A percentile compares a stretch with the other conserved stretches of the same genome.
Evolutionary conservation across 140 eudicot genomes (phyloP).

Genomic region (Anethum foeniculum): DNA sequence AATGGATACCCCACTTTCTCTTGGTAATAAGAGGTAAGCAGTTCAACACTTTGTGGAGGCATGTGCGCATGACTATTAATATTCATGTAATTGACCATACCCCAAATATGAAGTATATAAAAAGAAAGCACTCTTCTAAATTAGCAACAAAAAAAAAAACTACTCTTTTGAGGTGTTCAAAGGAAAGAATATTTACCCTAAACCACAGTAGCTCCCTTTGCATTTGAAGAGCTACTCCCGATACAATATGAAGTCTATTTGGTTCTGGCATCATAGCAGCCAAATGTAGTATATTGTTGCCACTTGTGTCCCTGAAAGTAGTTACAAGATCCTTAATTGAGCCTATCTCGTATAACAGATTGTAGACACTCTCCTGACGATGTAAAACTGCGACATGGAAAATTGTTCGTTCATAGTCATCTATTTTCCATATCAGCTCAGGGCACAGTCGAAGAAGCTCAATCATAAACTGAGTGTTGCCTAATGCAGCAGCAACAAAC

Average conservation of each 20-base stretch:
- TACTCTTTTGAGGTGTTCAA: neutral
- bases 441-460: conserved; percentile 11
- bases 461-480: conserved; percentile 2
- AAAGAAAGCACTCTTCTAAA: neutral
- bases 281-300: conserved; percentile 13
- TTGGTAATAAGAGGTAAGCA: neutral
- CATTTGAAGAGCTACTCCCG: conserved; percentile 21
- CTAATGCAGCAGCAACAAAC: conserved; percentile 16
- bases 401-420: conserved; percentile 13
- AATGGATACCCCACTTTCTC: neutral
- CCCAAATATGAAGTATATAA: too few species aligned
- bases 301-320: neutral
- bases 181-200: conserved; percentile 3
- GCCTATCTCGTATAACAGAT: conserved; percentile 12
- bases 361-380: conserved; percentile 22
- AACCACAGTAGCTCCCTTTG: conserved; percentile 20
- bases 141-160: too few species aligned
- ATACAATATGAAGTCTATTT: conserved; percentile 1
- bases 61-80: neutral
- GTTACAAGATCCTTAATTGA: conserved; percentile 11
- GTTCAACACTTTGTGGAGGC: neutral
- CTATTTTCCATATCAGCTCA: conserved; percentile 13
- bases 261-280: conserved; percentile 1
- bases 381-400: conserved; percentile 14
- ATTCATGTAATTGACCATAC: neutral